Conservation (phyloP, 2,329 filamentous ascomycete species). For the Alternaria rosae region DNA sequence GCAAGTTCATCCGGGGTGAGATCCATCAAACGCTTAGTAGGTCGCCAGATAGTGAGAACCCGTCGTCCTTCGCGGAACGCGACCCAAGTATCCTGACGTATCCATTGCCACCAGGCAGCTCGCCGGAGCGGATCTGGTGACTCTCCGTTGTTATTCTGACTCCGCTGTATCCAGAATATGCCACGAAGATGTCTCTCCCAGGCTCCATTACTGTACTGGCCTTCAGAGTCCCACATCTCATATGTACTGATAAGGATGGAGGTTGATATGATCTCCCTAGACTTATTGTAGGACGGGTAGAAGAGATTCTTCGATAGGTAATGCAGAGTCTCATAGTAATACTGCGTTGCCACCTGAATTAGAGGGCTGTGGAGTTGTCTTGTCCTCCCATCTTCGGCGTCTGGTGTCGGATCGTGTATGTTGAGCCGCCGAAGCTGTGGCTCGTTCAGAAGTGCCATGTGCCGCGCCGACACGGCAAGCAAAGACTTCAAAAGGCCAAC, state of each 20-base stretch:
- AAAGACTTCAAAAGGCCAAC: constrained; percentile 65
- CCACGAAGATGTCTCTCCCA: constrained; percentile 71
- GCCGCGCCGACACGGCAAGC: constrained; percentile 63
- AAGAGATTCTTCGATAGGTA: constrained; percentile 68
- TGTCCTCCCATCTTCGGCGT: constrained; percentile 13
- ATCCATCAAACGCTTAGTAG: constrained; percentile 57
- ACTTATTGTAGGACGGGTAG: constrained; percentile 65
- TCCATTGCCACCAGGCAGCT: constrained; percentile 71
- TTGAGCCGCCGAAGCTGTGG: constrained; percentile 31
- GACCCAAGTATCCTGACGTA: constrained; percentile 71
- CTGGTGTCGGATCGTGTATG: constrained; percentile 37
- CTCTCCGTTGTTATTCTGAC: constrained; percentile 67
- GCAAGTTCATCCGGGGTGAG: constrained; percentile 64
- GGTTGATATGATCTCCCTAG: constrained; percentile 65
- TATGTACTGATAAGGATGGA: constrained; percentile 68
- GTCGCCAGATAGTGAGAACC: constrained; percentile 66
- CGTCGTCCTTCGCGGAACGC: constrained; percentile 66
- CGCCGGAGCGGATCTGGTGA: constrained; percentile 61
- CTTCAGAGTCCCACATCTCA: constrained; percentile 69
- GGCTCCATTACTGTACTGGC: constrained; percentile 51
- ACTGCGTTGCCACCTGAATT: constrained; percentile 55
- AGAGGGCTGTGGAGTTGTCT: constrained; percentile 36
- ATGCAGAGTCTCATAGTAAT: constrained; percentile 69
- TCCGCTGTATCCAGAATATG: constrained; percentile 71
- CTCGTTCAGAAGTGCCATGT: constrained; percentile 54